Evolutionary conservation across 2,329 filamentous ascomycete species (phyloP).

Genomic region (Paraphoma chrysanthemicola): DNA sequence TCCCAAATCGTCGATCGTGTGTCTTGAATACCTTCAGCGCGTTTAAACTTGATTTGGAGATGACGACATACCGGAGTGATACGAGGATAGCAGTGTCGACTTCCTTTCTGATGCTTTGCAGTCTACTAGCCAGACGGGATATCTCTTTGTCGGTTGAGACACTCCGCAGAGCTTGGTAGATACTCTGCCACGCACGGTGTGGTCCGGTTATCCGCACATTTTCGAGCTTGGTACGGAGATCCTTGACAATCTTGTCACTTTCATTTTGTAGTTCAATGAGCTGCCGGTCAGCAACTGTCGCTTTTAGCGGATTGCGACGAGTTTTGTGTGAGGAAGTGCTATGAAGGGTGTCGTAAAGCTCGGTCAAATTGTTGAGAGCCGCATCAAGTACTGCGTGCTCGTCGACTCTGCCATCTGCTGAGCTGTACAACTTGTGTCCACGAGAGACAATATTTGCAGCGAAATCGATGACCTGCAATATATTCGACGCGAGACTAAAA

Average conservation of each 20-base stretch:
- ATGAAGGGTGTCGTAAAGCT: not conserved
- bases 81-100: constrained; percentile 15
- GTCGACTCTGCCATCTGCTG: not conserved
- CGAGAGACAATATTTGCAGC: not conserved
- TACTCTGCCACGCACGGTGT: not conserved
- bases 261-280: not conserved
- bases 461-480: constrained; percentile 7
- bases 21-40: not conserved
- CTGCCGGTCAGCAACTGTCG: not conserved
- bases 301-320: not conserved
- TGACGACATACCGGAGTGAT: constrained; percentile 10
- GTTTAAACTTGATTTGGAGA: not conserved
- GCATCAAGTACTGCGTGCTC: constrained; percentile 1
- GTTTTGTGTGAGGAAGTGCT: not conserved
- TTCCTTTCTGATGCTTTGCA: constrained; percentile 6
- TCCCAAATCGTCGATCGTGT: not conserved
- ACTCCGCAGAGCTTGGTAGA: constrained; percentile 5
- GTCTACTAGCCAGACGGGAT: not conserved
- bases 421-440: not conserved
- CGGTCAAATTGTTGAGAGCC: not conserved
- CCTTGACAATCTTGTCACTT: not conserved
- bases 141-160: not conserved
- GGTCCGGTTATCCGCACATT: not conserved
- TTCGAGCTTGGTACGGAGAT: not conserved
- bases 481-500: constrained; percentile 1